A percentile compares a stretch with the other conserved stretches of the same genome.
These are phyloP conservation scores for Suillus brevipes DNA, from an alignment of 768 basidiomycete species.

Conservation along the genomic window DNA sequence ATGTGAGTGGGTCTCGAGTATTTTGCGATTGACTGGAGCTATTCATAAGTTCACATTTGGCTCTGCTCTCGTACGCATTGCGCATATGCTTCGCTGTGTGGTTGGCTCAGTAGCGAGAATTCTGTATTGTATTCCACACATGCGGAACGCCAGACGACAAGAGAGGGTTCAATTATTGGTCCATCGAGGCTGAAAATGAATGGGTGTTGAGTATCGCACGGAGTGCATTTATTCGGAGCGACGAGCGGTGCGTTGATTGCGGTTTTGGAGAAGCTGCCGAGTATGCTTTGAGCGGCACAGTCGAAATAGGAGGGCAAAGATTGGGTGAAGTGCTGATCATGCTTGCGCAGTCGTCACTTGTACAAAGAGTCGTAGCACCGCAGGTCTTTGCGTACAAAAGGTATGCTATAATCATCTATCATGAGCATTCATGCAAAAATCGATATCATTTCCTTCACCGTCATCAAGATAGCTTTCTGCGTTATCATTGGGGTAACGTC, in stretches of 20 bases:
- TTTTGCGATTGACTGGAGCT: background rate
- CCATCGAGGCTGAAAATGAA: background rate
- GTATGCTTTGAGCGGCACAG: background rate
- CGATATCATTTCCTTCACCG: slow-evolving; percentile 78
- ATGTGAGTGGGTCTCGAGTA: background rate
- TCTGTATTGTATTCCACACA: background rate
- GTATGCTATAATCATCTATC: slow-evolving; percentile 19
- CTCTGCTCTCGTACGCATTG: background rate
- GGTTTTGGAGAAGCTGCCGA: background rate
- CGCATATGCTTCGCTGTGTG: too few species aligned
- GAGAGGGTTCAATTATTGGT: background rate
- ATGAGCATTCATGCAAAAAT: slow-evolving; percentile 28
- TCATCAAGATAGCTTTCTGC: slow-evolving; percentile 91
- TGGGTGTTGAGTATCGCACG: background rate
- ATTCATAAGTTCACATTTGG: background rate
- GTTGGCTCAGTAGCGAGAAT: background rate
- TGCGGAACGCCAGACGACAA: background rate
- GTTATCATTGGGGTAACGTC: slow-evolving; percentile 76
- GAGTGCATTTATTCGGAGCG: background rate
- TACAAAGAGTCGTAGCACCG: background rate
- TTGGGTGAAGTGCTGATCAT: background rate
- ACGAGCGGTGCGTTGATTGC: background rate
- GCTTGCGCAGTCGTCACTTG: background rate
- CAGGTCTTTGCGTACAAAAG: background rate
- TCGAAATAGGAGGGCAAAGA: background rate